phyloP scores from a whole-genome alignment of 306 rosid species.

The Quercus aquifolioides region DNA sequence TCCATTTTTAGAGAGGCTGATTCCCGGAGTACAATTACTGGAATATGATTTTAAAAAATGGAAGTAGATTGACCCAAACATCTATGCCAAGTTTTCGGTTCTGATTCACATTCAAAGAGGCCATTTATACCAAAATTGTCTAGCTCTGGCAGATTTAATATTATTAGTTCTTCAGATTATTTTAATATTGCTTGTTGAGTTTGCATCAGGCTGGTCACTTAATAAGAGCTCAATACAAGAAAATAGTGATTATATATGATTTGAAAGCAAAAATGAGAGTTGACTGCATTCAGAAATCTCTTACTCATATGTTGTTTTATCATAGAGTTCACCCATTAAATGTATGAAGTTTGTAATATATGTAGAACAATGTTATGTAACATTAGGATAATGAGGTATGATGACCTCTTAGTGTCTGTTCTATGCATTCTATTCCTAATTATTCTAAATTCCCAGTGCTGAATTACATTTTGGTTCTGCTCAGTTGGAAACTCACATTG shows the following conservation, averaged over 20 bases:
- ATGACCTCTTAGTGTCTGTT: background rate
- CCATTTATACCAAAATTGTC: too few relatives aligned
- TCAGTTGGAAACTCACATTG: background rate
- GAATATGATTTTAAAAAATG: too few relatives aligned
- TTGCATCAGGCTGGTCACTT: too few relatives aligned
- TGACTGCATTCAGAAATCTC: too few relatives aligned
- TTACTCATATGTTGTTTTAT: background rate
- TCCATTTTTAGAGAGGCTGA: too few relatives aligned
- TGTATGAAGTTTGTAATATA: background rate
- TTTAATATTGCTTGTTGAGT: too few relatives aligned
- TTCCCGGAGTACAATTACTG: too few relatives aligned
- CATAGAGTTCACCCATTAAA: background rate
- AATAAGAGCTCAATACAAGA: background rate
- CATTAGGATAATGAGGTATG: background rate
- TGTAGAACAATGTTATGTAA: background rate
- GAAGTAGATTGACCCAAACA: background rate
- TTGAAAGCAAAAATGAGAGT: constrained; percentile 4
- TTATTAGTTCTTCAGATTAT: too few relatives aligned
- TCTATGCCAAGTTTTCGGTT: background rate
- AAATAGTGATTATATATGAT: constrained; percentile 11
- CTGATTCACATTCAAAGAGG: background rate
- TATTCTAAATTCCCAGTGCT: background rate
- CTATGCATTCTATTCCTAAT: background rate
- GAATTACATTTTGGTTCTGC: background rate
- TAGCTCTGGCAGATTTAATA: too few relatives aligned